These are phyloP conservation scores for Ceriops tagal DNA, from an alignment of 345 rosid species.

Conservation along the genomic window DNA sequence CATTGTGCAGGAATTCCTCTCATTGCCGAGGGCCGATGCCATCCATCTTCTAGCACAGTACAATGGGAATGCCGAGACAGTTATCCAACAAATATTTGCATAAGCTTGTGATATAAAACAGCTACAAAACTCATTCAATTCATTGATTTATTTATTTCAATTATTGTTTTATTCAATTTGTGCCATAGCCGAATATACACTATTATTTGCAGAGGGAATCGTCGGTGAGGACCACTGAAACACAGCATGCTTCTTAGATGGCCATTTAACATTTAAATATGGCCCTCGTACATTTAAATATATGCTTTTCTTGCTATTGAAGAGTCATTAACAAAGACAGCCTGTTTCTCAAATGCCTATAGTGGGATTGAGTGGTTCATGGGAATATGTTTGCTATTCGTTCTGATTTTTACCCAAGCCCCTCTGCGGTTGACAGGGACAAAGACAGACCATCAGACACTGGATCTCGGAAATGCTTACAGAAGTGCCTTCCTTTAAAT, in stretches of 20 bases:
- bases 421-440: no score
- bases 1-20: conserved; percentile 81
- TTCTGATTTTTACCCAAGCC: no score
- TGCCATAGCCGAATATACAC: conserved; percentile 8
- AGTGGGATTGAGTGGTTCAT: no score
- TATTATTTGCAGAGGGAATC: not conserved
- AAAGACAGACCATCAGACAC: no score
- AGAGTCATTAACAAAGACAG: no score
- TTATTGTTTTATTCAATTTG: conserved; percentile 22
- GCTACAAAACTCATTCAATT: conserved; percentile 4
- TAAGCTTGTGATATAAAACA: conserved; percentile 22
- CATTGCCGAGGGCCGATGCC: conserved; percentile 94
- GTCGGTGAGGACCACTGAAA: not conserved
- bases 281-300: not conserved
- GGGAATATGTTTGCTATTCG: no score
- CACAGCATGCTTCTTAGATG: not conserved
- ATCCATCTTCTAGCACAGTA: conserved; percentile 86
- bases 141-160: conserved; percentile 21
- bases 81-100: conserved; percentile 76
- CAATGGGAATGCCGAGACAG: conserved; percentile 80
- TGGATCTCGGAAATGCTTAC: no score
- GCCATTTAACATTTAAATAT: not conserved
- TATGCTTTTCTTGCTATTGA: no score
- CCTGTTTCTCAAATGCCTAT: no score
- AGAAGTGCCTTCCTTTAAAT: no score